Percentiles rank a stretch among this genome's conserved stretches.
Evolutionary conservation across 495 filamentous ascomycete genomes (phyloP).

Genomic region (Neurospora sp.): DNA sequence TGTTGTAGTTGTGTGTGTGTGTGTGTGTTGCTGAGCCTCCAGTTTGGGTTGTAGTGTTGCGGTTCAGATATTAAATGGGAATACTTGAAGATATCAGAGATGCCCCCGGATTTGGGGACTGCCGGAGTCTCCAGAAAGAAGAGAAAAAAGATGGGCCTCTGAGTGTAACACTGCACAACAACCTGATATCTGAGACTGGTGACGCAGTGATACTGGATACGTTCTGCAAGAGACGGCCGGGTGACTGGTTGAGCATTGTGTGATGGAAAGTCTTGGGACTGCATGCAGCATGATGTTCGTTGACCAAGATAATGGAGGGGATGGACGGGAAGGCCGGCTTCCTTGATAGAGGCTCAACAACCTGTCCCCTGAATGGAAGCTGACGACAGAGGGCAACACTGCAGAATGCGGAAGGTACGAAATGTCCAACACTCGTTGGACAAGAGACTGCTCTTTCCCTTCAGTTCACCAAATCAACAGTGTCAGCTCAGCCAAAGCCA

Average conservation of each 20-base stretch:
- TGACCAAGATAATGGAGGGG: not conserved
- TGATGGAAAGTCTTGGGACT: not conserved
- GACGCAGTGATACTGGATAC: not conserved
- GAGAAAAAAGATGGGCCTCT: not conserved
- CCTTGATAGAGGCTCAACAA: not conserved
- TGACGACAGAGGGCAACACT: not conserved
- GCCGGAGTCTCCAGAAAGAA: not conserved
- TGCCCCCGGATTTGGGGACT: not conserved
- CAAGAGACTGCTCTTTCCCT: not conserved
- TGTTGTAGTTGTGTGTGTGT: slow-evolving; percentile 1
- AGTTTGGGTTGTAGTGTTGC: not conserved
- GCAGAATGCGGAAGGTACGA: not conserved
- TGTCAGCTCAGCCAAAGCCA: not conserved
- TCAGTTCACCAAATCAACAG: not conserved
- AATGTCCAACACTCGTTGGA: not conserved
- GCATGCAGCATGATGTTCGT: not conserved
- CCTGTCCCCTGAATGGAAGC: not conserved
- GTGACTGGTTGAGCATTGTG: not conserved
- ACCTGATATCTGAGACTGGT: not conserved
- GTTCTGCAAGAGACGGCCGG: not conserved
- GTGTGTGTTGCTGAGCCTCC: slow-evolving; percentile 1
- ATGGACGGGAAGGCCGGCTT: not conserved
- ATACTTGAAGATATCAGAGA: not conserved
- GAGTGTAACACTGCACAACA: not conserved
- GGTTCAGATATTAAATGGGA: not conserved